These are phyloP conservation scores for Cytospora piceae DNA, from an alignment of 2,329 filamentous ascomycete species.

Conservation along the genomic window DNA sequence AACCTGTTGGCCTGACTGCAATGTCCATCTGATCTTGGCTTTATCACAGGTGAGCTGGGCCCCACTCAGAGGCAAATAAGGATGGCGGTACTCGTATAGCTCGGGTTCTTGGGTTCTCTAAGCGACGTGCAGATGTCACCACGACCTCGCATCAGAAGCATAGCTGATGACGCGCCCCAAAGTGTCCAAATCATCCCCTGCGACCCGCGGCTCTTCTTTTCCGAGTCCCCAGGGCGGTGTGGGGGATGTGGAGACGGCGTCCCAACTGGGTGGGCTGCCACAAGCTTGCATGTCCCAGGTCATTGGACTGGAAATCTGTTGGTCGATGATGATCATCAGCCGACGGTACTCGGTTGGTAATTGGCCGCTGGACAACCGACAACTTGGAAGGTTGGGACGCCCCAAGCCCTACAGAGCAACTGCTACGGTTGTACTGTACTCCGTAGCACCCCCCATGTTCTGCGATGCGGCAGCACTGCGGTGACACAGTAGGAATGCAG, in stretches of 20 bases:
- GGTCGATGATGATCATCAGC: constrained; percentile 5
- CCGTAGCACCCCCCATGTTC: background rate
- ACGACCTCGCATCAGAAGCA: background rate
- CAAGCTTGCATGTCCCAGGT: constrained; percentile 3
- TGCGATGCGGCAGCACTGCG: background rate
- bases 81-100: background rate
- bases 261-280: constrained; percentile 9
- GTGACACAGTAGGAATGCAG: constrained; percentile 3
- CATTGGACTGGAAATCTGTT: constrained; percentile 6
- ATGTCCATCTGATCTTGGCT: too few relatives aligned
- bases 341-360: background rate
- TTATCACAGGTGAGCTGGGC: background rate
- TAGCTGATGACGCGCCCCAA: background rate
- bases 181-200: background rate
- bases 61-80: background rate
- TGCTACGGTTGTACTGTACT: constrained; percentile 12
- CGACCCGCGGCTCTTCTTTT: constrained; percentile 7
- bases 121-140: background rate
- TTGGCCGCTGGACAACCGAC: constrained; percentile 18
- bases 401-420: constrained; percentile 16
- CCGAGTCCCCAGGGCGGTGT: constrained; percentile 9
- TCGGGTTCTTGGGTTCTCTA: background rate
- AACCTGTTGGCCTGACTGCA: background rate
- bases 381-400: background rate
- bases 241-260: constrained; percentile 12